phyloP scores from a whole-genome alignment of 768 basidiomycete species.

The Strobilomyces confusus region DNA sequence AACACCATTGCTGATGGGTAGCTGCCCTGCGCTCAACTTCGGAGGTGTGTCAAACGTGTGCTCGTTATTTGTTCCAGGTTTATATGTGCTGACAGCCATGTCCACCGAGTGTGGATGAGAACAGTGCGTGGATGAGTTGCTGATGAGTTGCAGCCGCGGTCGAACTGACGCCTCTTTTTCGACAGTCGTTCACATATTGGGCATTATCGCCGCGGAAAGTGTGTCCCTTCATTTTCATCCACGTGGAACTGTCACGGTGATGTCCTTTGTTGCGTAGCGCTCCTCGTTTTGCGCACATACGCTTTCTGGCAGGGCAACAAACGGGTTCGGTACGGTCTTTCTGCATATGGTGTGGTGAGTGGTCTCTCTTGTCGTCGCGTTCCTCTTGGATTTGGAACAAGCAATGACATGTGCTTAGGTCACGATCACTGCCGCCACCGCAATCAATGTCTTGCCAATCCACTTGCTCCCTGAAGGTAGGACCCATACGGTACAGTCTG shows the following conservation, averaged over 20 bases:
- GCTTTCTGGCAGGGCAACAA: constrained; percentile 19
- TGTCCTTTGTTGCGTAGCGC: constrained; percentile 8
- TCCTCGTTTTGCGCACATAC: constrained; percentile 17
- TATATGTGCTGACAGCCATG: neutral
- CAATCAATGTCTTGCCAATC: neutral
- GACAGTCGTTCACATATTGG: constrained; percentile 9
- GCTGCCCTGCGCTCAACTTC: constrained; percentile 5
- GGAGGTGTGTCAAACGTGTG: constrained; percentile 1
- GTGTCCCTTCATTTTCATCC: neutral
- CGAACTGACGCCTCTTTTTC: neutral
- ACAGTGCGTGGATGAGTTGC: constrained; percentile 4
- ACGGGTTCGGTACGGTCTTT: constrained; percentile 10
- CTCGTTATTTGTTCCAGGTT: neutral
- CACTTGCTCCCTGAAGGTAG: neutral
- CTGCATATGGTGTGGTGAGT: constrained; percentile 9
- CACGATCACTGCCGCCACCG: neutral
- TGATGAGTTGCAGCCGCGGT: neutral
- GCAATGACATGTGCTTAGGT: neutral
- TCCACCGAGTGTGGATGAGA: neutral
- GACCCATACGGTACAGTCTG: neutral
- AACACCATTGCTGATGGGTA: neutral
- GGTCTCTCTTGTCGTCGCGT: too few species aligned
- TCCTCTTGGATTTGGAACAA: neutral
- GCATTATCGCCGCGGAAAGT: constrained; percentile 13
- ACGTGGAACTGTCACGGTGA: too few species aligned